These are phyloP conservation scores for Nicotiana paniculata DNA, from an alignment of 257 asterid species.

Conservation along the genomic window DNA sequence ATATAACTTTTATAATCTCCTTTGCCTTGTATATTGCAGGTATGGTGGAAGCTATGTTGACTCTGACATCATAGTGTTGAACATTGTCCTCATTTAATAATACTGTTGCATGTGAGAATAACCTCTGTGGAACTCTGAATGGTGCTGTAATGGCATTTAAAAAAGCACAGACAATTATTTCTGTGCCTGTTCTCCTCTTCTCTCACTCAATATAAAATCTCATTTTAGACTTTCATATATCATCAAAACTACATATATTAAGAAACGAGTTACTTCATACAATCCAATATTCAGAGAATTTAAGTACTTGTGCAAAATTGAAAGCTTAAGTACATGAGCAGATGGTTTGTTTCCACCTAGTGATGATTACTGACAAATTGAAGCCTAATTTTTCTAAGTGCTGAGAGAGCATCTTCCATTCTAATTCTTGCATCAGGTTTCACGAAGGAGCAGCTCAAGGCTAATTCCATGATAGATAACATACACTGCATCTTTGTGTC, in stretches of 20 bases:
- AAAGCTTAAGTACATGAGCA: background rate
- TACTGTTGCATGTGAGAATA: slow-evolving; percentile 63
- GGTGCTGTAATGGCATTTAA: slow-evolving; percentile 91
- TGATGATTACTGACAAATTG: too few relatives aligned
- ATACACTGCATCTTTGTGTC: background rate
- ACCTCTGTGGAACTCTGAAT: slow-evolving; percentile 47
- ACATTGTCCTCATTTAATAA: slow-evolving; percentile 50
- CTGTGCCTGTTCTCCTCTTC: background rate
- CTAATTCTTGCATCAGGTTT: background rate
- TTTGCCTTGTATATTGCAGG: slow-evolving; percentile 31
- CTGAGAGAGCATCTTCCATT: background rate
- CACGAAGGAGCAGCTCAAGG: background rate
- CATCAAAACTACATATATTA: background rate
- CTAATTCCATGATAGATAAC: background rate
- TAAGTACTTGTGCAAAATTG: background rate
- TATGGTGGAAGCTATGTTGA: slow-evolving; percentile 96
- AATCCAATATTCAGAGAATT: background rate
- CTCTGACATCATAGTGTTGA: slow-evolving; percentile 75
- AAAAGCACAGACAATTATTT: slow-evolving; percentile 62
- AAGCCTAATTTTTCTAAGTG: background rate
- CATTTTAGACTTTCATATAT: background rate
- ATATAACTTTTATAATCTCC: background rate
- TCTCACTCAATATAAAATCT: background rate
- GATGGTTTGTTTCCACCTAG: too few relatives aligned
- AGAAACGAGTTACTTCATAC: background rate